A percentile compares a stretch with the other conserved stretches of the same genome.
Conservation (phyloP, 805 yeast species). For the Nakazawaea anatomiae region DNA sequence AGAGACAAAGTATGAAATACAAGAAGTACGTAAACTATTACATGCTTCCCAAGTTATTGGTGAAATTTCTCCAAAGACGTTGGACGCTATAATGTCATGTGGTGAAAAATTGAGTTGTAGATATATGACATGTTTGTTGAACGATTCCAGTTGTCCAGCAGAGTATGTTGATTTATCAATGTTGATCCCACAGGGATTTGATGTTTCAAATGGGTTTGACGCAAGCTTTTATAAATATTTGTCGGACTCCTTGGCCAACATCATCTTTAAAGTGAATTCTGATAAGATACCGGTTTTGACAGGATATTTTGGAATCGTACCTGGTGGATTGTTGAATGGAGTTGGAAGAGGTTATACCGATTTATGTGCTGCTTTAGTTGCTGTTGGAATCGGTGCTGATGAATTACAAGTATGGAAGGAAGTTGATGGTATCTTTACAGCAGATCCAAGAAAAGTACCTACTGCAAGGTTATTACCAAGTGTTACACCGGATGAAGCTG, state of each 20-base stretch:
- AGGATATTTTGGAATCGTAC: conserved; percentile 94
- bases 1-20: conserved; percentile 62
- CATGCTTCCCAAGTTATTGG: conserved; percentile 90
- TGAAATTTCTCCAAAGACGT: conserved; percentile 82
- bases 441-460: conserved; percentile 94
- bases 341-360: conserved; percentile 98
- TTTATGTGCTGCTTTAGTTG: conserved; percentile 92
- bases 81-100: conserved; percentile 84
- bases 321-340: conserved; percentile 87
- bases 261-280: conserved; percentile 31
- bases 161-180: conserved; percentile 73
- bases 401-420: conserved; percentile 98
- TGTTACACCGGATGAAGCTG: conserved; percentile 98
- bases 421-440: conserved; percentile 98
- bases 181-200: conserved; percentile 60
- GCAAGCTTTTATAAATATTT: conserved; percentile 55
- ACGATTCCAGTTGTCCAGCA: conserved; percentile 76
- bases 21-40: conserved; percentile 59
- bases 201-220: conserved; percentile 56
- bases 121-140: conserved; percentile 80
- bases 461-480: conserved; percentile 77
- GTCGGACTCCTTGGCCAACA: conserved; percentile 45
- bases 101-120: conserved; percentile 92
- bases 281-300: conserved; percentile 81
- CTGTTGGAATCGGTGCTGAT: conserved; percentile 88